phyloP scores from a whole-genome alignment of 495 filamentous ascomycete genomes.

The Podospora conica region DNA sequence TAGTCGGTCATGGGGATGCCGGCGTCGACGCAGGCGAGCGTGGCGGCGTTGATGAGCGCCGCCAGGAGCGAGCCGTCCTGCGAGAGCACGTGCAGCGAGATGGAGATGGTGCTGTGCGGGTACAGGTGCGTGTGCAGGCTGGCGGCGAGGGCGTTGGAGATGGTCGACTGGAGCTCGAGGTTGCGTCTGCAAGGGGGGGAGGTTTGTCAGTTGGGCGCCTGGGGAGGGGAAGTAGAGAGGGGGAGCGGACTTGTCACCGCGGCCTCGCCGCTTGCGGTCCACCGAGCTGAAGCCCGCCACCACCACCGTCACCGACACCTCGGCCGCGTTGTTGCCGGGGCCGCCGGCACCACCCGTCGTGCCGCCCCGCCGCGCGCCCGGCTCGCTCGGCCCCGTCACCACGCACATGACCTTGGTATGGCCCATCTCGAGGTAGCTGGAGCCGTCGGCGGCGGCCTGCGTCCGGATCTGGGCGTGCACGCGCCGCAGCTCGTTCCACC shows the following conservation, averaged over 20 bases:
- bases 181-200: constrained; percentile 51
- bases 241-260: constrained; percentile 64
- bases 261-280: constrained; percentile 68
- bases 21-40: constrained; percentile 87
- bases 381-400: constrained; percentile 75
- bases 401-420: constrained; percentile 96
- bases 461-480: constrained; percentile 85
- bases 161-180: constrained; percentile 69
- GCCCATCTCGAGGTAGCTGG: constrained; percentile 86
- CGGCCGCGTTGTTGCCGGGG: constrained; percentile 45
- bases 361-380: constrained; percentile 31
- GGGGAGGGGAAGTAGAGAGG: neutral
- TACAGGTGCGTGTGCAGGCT: constrained; percentile 80
- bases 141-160: constrained; percentile 65
- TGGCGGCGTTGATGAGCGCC: constrained; percentile 83
- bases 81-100: constrained; percentile 80
- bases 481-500: constrained; percentile 96
- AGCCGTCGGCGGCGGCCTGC: constrained; percentile 84
- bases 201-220: neutral
- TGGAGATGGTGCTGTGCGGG: constrained; percentile 76
- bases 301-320: constrained; percentile 74
- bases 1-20: constrained; percentile 93
- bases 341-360: constrained; percentile 34
- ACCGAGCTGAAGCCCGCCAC: constrained; percentile 83
- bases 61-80: constrained; percentile 89